phyloP scores from a whole-genome alignment of 257 asterid species.

The Capsicum chinense region DNA sequence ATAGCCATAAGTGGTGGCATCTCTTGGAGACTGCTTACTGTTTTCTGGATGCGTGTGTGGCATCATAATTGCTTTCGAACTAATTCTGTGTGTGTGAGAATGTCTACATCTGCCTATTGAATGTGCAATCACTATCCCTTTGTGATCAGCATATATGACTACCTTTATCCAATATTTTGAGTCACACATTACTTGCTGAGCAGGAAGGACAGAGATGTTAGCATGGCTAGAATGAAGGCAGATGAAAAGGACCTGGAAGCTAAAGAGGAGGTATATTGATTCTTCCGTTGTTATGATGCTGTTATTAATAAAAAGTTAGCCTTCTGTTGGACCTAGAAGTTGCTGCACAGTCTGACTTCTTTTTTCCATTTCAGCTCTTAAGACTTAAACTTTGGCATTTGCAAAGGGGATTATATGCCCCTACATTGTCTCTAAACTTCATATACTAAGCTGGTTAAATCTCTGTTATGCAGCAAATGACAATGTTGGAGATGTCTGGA shows the following conservation, averaged over 20 bases:
- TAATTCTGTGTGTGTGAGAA: neutral
- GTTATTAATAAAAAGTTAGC: neutral
- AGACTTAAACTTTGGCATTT: neutral
- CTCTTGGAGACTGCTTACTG: neutral
- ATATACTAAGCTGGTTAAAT: slow-evolving; percentile 1
- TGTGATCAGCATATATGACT: neutral
- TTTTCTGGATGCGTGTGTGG: neutral
- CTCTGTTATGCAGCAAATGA: slow-evolving; percentile 22
- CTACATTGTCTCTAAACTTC: neutral
- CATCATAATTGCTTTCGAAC: neutral
- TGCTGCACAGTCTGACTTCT: slow-evolving; percentile 5
- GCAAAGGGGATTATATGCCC: neutral
- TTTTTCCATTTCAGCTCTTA: slow-evolving; percentile 14
- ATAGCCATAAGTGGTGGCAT: slow-evolving; percentile 1
- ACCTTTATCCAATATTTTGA: neutral
- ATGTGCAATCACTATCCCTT: neutral
- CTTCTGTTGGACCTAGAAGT: slow-evolving; percentile 14
- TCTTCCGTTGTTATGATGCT: neutral
- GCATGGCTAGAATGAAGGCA: neutral
- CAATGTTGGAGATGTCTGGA: slow-evolving; percentile 18
- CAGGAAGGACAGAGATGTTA: slow-evolving; percentile 25
- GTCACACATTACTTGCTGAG: slow-evolving; percentile 21
- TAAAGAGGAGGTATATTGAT: slow-evolving; percentile 24
- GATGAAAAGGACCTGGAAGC: slow-evolving; percentile 19
- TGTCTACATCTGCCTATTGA: neutral